Evolutionary conservation across 2,329 filamentous ascomycete genomes (phyloP).

Genomic region (Diaporthe helianthi): DNA sequence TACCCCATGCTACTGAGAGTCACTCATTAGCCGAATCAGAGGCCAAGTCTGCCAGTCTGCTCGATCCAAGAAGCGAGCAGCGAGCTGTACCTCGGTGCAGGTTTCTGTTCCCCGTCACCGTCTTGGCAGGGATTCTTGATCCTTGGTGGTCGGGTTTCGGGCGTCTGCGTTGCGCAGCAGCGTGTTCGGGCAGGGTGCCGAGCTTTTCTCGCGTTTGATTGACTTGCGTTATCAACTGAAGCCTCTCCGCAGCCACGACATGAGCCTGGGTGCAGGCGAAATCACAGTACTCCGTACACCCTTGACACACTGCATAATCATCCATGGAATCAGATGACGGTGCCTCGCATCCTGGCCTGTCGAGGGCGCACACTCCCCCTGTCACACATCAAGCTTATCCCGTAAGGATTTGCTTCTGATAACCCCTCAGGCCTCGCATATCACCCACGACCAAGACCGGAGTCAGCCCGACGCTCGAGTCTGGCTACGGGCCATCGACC

Average conservation of each 20-base stretch:
- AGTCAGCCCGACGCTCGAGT: background rate
- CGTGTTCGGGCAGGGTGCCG: constrained; percentile 2
- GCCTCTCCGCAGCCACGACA: constrained; percentile 23
- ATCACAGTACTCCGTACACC: constrained; percentile 21
- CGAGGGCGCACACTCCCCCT: constrained; percentile 3
- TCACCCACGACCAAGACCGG: background rate
- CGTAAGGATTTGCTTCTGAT: constrained; percentile 13
- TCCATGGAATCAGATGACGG: constrained; percentile 3
- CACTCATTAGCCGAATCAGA: constrained; percentile 2
- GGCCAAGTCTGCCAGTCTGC: background rate
- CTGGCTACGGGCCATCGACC: background rate
- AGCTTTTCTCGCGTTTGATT: background rate
- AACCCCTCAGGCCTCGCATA: background rate
- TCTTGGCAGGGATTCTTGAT: background rate
- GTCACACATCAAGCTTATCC: constrained; percentile 7
- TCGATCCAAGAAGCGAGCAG: constrained; percentile 2
- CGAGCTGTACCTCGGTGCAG: background rate
- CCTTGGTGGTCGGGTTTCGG: background rate
- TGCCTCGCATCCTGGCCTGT: constrained; percentile 15
- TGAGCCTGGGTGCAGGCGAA: background rate
- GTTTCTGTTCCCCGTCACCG: background rate
- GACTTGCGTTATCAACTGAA: constrained; percentile 7
- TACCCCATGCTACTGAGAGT: background rate
- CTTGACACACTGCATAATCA: constrained; percentile 13
- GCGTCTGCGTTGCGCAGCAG: background rate